A percentile compares a stretch with the other conserved stretches of the same genome.
Evolutionary conservation across 768 basidiomycete species (phyloP).

Genomic region (Tylopilus subfusipes): DNA sequence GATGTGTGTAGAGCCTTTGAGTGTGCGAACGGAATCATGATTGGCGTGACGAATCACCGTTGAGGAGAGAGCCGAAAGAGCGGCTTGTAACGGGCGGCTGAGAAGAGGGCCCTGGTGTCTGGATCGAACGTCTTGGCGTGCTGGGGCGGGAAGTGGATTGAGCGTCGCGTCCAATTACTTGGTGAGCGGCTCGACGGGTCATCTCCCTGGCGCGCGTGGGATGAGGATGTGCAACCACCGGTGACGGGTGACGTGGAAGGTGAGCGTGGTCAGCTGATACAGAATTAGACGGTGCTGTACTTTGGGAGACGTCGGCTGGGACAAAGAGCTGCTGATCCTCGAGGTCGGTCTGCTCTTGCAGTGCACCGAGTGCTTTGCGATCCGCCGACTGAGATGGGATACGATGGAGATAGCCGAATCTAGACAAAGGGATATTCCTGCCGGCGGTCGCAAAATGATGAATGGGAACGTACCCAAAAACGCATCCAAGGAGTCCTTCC

Average conservation of each 20-base stretch:
- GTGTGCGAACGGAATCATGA: conserved; percentile 38
- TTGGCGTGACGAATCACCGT: conserved; percentile 46
- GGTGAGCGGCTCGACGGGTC: conserved; percentile 13
- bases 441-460: neutral
- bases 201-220: conserved; percentile 25
- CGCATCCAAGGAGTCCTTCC: conserved; percentile 90
- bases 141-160: conserved; percentile 26
- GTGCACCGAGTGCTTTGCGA: conserved; percentile 53
- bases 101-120: conserved; percentile 28
- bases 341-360: conserved; percentile 49
- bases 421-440: conserved; percentile 28
- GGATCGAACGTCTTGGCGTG: conserved; percentile 25
- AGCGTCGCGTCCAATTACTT: conserved; percentile 12
- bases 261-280: conserved; percentile 5
- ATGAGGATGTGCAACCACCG: conserved; percentile 28
- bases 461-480: conserved; percentile 73
- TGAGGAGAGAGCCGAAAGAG: conserved; percentile 39
- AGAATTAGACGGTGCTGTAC: neutral
- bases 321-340: conserved; percentile 70
- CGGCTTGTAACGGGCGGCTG: conserved; percentile 32
- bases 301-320: conserved; percentile 53
- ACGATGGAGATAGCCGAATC: conserved; percentile 89
- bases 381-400: conserved; percentile 77
- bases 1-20: conserved; percentile 31
- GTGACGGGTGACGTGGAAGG: conserved; percentile 11